Conservation (phyloP, 2,329 filamentous ascomycete species). For the Fusarium abutilonis region DNA sequence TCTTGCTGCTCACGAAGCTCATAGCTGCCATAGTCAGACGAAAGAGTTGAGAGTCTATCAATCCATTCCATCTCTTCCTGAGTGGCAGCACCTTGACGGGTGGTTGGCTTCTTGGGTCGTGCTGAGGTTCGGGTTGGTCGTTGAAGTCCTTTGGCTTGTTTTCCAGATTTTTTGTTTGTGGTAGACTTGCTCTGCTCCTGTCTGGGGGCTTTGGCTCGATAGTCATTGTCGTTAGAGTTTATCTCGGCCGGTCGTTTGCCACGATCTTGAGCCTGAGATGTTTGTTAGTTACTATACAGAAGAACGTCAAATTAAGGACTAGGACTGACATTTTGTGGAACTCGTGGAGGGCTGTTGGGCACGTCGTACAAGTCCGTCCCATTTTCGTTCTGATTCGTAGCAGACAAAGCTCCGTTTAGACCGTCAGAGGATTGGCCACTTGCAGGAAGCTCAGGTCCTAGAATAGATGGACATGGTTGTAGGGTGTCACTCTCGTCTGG, state of each 20-base stretch:
- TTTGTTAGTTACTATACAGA: not conserved
- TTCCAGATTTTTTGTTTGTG: not conserved
- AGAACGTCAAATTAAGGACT: no score
- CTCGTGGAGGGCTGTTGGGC: not conserved
- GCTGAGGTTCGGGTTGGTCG: not conserved
- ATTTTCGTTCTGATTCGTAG: not conserved
- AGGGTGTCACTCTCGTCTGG: not conserved
- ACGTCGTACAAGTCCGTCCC: not conserved
- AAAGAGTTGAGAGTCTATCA: not conserved
- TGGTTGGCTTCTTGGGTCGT: not conserved
- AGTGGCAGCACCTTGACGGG: not conserved
- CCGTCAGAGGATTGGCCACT: not conserved
- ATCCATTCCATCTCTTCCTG: not conserved
- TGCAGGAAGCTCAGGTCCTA: not conserved
- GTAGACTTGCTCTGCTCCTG: not conserved
- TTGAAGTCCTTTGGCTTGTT: not conserved
- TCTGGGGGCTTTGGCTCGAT: slow-evolving; percentile 11
- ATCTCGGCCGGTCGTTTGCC: slow-evolving; percentile 10
- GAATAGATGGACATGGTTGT: not conserved
- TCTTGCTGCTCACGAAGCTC: not conserved
- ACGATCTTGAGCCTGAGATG: not conserved
- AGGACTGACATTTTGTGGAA: not conserved
- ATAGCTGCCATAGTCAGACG: not conserved
- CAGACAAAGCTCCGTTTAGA: not conserved
- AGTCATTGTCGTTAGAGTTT: not conserved